Base-by-base conservation (phyloP, 2,329 filamentous ascomycete genomes). In the Arthrobotrys pseudoclavata region DNA sequence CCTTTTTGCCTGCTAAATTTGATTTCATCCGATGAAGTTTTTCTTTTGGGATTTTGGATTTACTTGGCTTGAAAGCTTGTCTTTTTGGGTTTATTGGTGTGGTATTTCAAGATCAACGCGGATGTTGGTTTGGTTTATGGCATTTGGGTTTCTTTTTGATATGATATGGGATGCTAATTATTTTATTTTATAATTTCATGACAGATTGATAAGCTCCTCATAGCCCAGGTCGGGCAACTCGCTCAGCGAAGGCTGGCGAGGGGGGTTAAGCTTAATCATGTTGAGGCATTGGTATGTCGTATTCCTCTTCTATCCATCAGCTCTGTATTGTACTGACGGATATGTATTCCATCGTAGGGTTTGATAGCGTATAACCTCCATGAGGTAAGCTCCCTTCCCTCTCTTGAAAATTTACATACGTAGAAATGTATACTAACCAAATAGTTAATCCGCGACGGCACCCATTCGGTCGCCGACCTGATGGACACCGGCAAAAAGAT, bases 201-300 rank as follows among this genome's bases (percentile, higher is more conserved):
- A 29, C 50, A 98, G 95, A 88, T 98, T 83, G 95, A 98, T 87
- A 98, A 98, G 89, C 92, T 98, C 85, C 88, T 91, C 83, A 95
- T 97, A 83, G 92, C 94, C 68, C 93, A 97, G 85, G 86, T 97
- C 79, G 95, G 95, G 81, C 88, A 91, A 80, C 88, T 97, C 60
- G 95, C 95, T 68, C 95, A 98, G 86, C 89, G 91, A 80, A 89
- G 95, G 76, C 89, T 98, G 80, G 95, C 95, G 34, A 87, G 95
- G 82, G 95, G 95, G 63, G 90, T 97, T 67, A 91, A 91, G 83
- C 86, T 98, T 81, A 98, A 98, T 83, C 93, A 97, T 85, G 87
- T 91, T 34, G 95, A 98, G 86, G 93, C 95, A 79, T 90, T 89
- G 80, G 93, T 96, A 84, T 68, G 84, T 34, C 31, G n/a, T n/a